Percentiles rank a stretch among this genome's conserved stretches.
phyloP scores from a whole-genome alignment of 2,329 filamentous ascomycete species.

The Pyrenophora teres region DNA sequence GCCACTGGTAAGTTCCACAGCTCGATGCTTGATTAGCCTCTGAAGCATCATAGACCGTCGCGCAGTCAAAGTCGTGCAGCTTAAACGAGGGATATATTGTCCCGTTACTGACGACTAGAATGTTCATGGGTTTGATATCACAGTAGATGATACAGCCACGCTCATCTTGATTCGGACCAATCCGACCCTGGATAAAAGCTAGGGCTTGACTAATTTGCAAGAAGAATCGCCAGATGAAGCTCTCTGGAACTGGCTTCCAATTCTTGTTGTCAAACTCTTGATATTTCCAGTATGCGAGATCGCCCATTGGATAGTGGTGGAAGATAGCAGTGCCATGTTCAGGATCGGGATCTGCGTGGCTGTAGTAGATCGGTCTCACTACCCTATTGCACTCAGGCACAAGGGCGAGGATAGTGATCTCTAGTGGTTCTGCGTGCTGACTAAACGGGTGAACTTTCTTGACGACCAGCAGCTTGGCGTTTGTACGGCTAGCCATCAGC shows the following conservation, averaged over 20 bases:
- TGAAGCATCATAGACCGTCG: slow-evolving; percentile 3
- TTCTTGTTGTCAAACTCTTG: slow-evolving; percentile 18
- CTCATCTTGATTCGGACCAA: slow-evolving; percentile 10
- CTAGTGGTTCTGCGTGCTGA: slow-evolving; percentile 12
- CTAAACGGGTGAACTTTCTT: slow-evolving; percentile 22
- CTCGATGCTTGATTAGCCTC: slow-evolving; percentile 1
- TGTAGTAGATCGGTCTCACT: slow-evolving; percentile 19
- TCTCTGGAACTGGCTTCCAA: slow-evolving; percentile 30
- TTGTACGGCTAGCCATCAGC: slow-evolving; percentile 10
- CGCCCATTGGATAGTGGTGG: slow-evolving; percentile 27
- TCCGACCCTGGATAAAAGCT: slow-evolving; percentile 29
- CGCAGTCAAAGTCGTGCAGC: slow-evolving; percentile 33
- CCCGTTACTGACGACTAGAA: slow-evolving; percentile 29
- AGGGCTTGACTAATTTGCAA: slow-evolving; percentile 36
- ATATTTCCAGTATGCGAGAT: slow-evolving; percentile 26
- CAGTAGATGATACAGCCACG: slow-evolving; percentile 19
- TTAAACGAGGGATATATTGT: slow-evolving; percentile 34
- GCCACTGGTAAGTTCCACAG: slow-evolving; percentile 32
- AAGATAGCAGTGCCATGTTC: slow-evolving; percentile 24
- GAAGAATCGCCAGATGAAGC: slow-evolving; percentile 36
- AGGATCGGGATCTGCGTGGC: slow-evolving; percentile 8
- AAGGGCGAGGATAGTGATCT: slow-evolving; percentile 16
- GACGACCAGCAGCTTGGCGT: slow-evolving; percentile 17
- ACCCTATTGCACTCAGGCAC: slow-evolving; percentile 29
- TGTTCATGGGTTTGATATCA: slow-evolving; percentile 40